Evolutionary conservation across 1,139 yeast genomes (phyloP), one percentile per base, ranked within the genome.

Genomic region (Scheffersomyces segobiensis): DNA sequence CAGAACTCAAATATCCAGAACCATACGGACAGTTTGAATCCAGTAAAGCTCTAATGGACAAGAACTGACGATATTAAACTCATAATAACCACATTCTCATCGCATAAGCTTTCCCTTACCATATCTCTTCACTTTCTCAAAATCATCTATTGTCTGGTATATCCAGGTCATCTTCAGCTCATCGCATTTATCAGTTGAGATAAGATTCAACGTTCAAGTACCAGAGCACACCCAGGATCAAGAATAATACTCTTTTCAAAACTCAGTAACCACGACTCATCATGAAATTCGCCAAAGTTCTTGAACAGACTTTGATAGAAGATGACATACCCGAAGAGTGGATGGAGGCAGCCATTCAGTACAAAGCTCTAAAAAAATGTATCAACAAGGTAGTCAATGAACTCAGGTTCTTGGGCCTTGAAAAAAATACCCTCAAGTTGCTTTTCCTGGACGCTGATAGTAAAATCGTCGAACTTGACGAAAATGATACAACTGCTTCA

Each of bases 231-330:
- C 12, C 14, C 26, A 5, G 26, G 7, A 24, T 24, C 26, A 24
- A 24, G 6, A 5, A 5, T 24, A 24, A 24, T 24, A 24, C 26
- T 24, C 42, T 32, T 10, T 32, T 32, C 42, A 32, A 32, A 12
- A 10, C 42, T 12, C 17, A 32, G 14, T 17, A 12, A 32, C 42
- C 14, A 32, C 32, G 42, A 32, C 5, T 32, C 17, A 10, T 10
- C 52, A 87, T 87, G 95, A 89, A 89, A 79, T 89, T 89, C 70
- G 93, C 91, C 7, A 89, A 89, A 70, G 82, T 84, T 5, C 83
- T 88, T 60, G 88, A 89, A 67, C 86, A 87, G 64, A 82, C 87
- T 1, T 77, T 89, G 39, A 78, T 77, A 46, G 87, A 84, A 58
- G 89, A 86, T 53, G 82, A 83, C 5, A 77, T 89, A 47, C 95